Conservation (phyloP, 176 grass and related monocot species). For the Hyparrhenia diplandra region DNA sequence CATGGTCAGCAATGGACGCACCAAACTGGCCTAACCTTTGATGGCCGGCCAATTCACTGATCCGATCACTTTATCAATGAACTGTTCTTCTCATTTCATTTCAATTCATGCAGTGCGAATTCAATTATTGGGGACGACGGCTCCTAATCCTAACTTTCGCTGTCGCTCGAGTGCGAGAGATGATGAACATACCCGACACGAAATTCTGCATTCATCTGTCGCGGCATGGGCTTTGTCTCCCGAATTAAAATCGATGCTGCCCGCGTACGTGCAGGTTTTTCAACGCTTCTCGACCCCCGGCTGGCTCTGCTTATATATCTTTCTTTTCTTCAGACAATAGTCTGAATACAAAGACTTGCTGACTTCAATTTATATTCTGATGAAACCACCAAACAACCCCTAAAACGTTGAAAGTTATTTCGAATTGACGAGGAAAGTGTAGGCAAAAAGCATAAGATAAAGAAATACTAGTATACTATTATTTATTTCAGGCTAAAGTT, state of each 20-base stretch:
- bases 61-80: background rate
- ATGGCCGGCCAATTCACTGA: background rate
- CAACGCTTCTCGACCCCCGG: background rate
- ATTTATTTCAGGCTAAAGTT: background rate
- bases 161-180: conserved; percentile 26
- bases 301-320: background rate
- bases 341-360: background rate
- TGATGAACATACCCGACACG: conserved; percentile 20
- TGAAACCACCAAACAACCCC: no score
- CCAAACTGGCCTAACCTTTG: conserved; percentile 1
- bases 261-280: background rate
- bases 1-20: conserved; percentile 1
- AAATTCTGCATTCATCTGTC: background rate
- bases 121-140: conserved; percentile 18
- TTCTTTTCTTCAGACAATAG: background rate
- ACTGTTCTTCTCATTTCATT: background rate
- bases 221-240: conserved; percentile 29
- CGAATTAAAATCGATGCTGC: conserved; percentile 19
- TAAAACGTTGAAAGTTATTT: no score
- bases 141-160: conserved; percentile 6
- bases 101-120: background rate
- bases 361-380: no score
- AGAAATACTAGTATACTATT: no score
- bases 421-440: no score
- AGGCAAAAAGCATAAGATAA: background rate